Evolutionary conservation across 2,329 filamentous ascomycete species (phyloP), one percentile per base, ranked within the genome.

Genomic region (Akanthomyces lecanii): DNA sequence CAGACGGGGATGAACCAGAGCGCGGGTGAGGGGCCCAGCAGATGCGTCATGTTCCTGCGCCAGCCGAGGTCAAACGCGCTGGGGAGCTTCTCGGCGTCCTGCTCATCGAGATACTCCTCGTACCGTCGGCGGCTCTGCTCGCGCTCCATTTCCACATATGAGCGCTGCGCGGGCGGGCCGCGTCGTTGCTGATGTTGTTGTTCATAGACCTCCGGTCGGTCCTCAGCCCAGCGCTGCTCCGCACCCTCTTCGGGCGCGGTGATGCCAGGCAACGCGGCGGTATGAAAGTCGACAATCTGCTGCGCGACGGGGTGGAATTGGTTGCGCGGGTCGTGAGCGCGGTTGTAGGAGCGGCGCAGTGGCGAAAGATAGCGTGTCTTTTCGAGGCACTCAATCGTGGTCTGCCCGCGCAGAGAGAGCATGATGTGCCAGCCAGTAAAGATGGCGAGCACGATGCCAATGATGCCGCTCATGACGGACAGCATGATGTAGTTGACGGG

Each of bases 301-400:
- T 92, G 88, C 28, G 81, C 82, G 55, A 85, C 87, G 5, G 86
- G 76, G 11, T 81, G 76, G 44, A 78, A 74, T 50, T 77, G 77
- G 66, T 81, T 75, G 61, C 79, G 78, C 70, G 78, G 82, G 72
- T 83, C 79, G 65, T 84, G 81, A 53, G 84, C 80, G 62, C 88
- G 83, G 66, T 85, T 79, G 71, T 90, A 87, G 71, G 94, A 83
- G 55, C 84, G 84, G 63, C 89, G 85, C 65, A 97, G 74, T 0
- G 92, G 91, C 11, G 90, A 92, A 8, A 97, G 83, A 76, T 99
- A 99, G 62, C 95, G 85, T 2, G 94, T 98, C 80, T 95, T 97
- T 76, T 99, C 95, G 64, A 99, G 79, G 70, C 90, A 96, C 75
- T 99, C 95, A 64, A 99, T 97, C 3, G 95, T 99, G 1, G 95